A percentile compares a stretch with the other conserved stretches of the same genome.
phyloP scores from a whole-genome alignment of 306 rosid genomes.

The Dryas alaskensis region DNA sequence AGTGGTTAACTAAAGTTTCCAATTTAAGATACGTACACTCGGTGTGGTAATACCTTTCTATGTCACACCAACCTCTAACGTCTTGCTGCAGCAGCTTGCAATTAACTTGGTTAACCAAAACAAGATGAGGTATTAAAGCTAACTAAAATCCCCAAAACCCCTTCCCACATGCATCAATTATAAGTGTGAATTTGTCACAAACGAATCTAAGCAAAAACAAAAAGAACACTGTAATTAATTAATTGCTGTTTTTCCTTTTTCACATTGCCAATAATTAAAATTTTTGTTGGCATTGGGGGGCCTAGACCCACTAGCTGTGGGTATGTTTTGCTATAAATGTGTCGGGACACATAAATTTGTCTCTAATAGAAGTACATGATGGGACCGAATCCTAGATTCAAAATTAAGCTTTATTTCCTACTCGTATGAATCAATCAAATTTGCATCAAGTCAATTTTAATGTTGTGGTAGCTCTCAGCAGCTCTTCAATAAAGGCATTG shows the following conservation, averaged over 20 bases:
- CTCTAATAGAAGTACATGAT: constrained; percentile 20
- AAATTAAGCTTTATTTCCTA: constrained; percentile 1
- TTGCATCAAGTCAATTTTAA: neutral
- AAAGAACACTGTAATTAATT: no score
- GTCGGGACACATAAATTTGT: constrained; percentile 33
- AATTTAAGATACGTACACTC: no score
- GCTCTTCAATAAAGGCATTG: no score
- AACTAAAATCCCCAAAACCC: neutral
- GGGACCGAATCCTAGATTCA: constrained; percentile 25
- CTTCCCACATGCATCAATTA: no score
- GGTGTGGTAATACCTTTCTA: neutral
- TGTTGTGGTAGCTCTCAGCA: neutral
- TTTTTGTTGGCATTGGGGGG: constrained; percentile 9
- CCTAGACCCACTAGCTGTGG: constrained; percentile 27
- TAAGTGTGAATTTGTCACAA: no score
- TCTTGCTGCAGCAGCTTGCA: neutral
- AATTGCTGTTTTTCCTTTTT: neutral
- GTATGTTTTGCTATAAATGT: constrained; percentile 34
- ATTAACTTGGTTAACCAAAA: neutral
- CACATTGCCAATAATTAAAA: constrained; percentile 21
- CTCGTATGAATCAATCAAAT: neutral
- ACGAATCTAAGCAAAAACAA: no score
- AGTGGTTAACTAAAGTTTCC: no score
- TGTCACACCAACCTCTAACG: neutral
- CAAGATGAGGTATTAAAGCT: neutral